Percentiles rank a stretch among this genome's conserved stretches.
Evolutionary conservation across 805 yeast species (phyloP).

Genomic region (Pichia eremophila): DNA sequence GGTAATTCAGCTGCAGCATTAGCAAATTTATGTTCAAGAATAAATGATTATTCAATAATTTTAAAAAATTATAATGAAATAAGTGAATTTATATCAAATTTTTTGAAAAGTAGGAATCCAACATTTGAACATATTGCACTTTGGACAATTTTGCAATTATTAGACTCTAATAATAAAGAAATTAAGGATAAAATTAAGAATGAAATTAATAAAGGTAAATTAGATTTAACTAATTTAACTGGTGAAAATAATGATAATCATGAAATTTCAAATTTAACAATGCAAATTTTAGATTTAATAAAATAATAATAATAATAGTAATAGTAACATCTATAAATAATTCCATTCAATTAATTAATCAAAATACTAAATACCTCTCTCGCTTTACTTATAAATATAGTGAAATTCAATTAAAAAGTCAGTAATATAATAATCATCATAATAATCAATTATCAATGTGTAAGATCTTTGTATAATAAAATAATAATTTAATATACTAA

Average conservation of each 20-base stretch:
- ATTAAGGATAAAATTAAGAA: slow-evolving; percentile 32
- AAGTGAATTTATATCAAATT: slow-evolving; percentile 70
- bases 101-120: slow-evolving; percentile 74
- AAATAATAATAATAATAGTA: too few species aligned
- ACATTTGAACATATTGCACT: slow-evolving; percentile 97
- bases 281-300: slow-evolving; percentile 28
- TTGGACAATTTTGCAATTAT: slow-evolving; percentile 90
- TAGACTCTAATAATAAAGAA: slow-evolving; percentile 74
- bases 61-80: slow-evolving; percentile 86
- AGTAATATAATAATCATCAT: too few species aligned
- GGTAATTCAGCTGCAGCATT: slow-evolving; percentile 98
- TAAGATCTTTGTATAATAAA: too few species aligned
- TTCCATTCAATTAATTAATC: too few species aligned
- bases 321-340: too few species aligned
- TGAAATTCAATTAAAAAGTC: too few species aligned
- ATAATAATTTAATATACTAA: too few species aligned
- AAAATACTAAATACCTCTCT: too few species aligned
- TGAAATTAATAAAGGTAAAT: slow-evolving; percentile 25
- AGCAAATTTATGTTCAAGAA: slow-evolving; percentile 90
- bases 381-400: too few species aligned
- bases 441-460: too few species aligned
- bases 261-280: slow-evolving; percentile 29
- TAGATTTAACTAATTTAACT: slow-evolving; percentile 25
- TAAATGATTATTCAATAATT: slow-evolving; percentile 72
- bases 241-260: slow-evolving; percentile 29